Evolutionary conservation across 495 filamentous ascomycete genomes (phyloP), one percentile per base, ranked within the genome.

Genomic region (Trichoderma gamsii): DNA sequence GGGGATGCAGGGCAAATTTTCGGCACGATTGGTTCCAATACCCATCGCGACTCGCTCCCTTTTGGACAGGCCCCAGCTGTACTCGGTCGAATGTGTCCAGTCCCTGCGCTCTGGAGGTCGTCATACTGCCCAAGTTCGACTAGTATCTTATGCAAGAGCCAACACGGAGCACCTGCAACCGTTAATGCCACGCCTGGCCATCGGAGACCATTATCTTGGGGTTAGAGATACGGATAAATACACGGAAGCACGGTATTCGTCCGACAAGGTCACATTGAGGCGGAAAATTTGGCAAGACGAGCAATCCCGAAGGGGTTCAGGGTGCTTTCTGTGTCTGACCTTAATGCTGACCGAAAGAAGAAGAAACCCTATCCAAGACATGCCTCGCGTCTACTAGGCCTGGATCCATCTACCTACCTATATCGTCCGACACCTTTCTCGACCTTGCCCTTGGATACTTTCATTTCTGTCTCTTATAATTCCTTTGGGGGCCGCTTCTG

Each of bases 301-400:
- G 25, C 25, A 13, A 21, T 15, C 56, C 27, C 44, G 44, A 49
- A 18, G 25, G 56, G 23, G 25, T 9, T 21, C 49, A 18, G 21
- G 56, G 56, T 15, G 27, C 23, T 18, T 27, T 32, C 56, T 61
- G 56, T 61, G 56, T 61, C 56, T 25, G 2, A 32, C 11, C 27
- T 61, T 61, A 12, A 32, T 18, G 56, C 56, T 61, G 56, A 12
- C 56, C 16, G 25, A 61, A 61, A 25, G 56, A 18, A 32, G 27
- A 25, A 61, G 56, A 61, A 61, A 61, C 27, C 56, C 56, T 61
- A 61, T 61, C 56, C 29, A 29, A 61, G 56, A 61, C 56, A 61
- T 21, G 29, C 49, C n/a, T 61, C 56, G 56, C 56, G 56, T 61
- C 56, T 29, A 16, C 56, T 61, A 61, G 56, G 27, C 18, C n/a